Percentiles rank a stretch among this genome's conserved stretches.
These are phyloP conservation scores for Didymellaceae sp. DNA, from an alignment of 2,329 filamentous ascomycete species.

Conservation along the genomic window DNA sequence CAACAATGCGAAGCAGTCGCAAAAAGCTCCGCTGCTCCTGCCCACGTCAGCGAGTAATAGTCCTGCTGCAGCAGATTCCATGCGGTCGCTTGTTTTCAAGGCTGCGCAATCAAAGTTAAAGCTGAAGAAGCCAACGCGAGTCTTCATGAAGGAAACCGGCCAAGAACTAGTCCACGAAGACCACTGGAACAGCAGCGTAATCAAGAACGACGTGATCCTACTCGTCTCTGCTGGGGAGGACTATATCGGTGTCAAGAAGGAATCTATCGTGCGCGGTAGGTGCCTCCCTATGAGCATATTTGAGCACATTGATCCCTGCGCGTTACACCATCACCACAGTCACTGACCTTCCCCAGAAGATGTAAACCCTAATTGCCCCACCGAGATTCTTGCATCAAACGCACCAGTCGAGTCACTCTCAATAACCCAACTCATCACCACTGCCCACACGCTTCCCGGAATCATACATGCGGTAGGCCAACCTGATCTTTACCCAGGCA, in stretches of 20 bases:
- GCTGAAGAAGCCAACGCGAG: slow-evolving; percentile 36
- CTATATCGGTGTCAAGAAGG: slow-evolving; percentile 39
- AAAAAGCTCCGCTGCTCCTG: slow-evolving; percentile 37
- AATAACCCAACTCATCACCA: slow-evolving; percentile 39
- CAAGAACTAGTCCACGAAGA: slow-evolving; percentile 34
- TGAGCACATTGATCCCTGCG: slow-evolving; percentile 24
- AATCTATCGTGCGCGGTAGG: slow-evolving; percentile 25
- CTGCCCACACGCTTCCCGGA: slow-evolving; percentile 43
- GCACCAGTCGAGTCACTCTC: slow-evolving; percentile 40
- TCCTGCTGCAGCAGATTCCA: slow-evolving; percentile 26
- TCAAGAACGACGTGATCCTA: slow-evolving; percentile 36
- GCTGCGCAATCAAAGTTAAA: slow-evolving; percentile 40
- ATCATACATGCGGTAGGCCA: slow-evolving; percentile 45
- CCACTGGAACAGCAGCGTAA: slow-evolving; percentile 35
- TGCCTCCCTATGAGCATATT: slow-evolving; percentile 28
- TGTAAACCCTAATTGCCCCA: slow-evolving; percentile 25
- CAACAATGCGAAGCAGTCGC: slow-evolving; percentile 41
- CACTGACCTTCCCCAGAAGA: slow-evolving; percentile 14
- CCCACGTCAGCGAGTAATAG: slow-evolving; percentile 24
- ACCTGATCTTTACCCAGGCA: slow-evolving; percentile 48
- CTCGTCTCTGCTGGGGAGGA: slow-evolving; percentile 43
- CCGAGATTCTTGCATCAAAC: slow-evolving; percentile 34
- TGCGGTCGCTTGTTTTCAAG: slow-evolving; percentile 36
- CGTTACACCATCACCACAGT: slow-evolving; percentile 8
- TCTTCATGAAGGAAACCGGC: slow-evolving; percentile 36